These are phyloP conservation scores for Zanthoxylum bungeanum DNA, from an alignment of 345 rosid species.

Conservation along the genomic window DNA sequence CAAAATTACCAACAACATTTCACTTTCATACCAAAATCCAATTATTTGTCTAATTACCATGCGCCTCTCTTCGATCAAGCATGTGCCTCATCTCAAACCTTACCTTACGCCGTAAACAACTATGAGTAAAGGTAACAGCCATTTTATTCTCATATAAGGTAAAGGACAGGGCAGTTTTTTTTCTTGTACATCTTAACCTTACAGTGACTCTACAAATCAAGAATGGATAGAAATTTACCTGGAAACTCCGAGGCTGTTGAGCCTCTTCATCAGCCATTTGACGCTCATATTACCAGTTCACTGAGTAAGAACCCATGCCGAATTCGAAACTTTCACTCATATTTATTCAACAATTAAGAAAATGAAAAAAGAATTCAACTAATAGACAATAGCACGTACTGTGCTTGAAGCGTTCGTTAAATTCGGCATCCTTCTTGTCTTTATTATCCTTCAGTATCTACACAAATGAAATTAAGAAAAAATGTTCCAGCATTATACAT, in stretches of 20 bases:
- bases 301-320: background rate
- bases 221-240: slow-evolving; percentile 36
- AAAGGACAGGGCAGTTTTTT: background rate
- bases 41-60: too few species aligned
- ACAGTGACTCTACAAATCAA: background rate
- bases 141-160: too few species aligned
- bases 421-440: slow-evolving; percentile 93
- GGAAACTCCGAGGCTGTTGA: slow-evolving; percentile 72
- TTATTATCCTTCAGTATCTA: slow-evolving; percentile 93
- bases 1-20: too few species aligned
- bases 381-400: slow-evolving; percentile 44
- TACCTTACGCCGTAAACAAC: too few species aligned
- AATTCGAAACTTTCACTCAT: background rate
- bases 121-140: too few species aligned
- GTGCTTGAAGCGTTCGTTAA: slow-evolving; percentile 92
- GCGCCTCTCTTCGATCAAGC: too few species aligned
- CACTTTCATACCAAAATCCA: too few species aligned
- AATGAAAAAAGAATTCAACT: background rate
- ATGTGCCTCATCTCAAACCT: too few species aligned
- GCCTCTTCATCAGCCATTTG: slow-evolving; percentile 76
- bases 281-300: slow-evolving; percentile 37
- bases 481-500: background rate
- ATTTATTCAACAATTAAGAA: background rate
- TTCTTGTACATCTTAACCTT: background rate
- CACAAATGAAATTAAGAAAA: slow-evolving; percentile 3